Conservation (phyloP, 768 basidiomycete genomes). For the Tulasnella sp. region DNA sequence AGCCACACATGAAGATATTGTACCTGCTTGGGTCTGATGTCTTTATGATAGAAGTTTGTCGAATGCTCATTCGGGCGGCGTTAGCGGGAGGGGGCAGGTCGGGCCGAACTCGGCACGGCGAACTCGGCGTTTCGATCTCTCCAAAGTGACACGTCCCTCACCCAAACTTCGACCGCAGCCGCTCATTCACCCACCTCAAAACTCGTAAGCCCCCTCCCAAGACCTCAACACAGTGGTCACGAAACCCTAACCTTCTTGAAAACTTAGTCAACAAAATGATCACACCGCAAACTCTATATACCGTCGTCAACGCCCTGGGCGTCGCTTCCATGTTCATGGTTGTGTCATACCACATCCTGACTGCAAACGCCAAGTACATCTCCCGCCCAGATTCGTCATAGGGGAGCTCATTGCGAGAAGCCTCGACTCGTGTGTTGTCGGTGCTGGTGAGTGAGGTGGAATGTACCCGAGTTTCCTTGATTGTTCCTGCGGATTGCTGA, state of each 20-base stretch:
- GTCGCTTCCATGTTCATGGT: constrained; percentile 84
- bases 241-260: constrained; percentile 18
- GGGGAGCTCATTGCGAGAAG: neutral
- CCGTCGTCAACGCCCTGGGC: constrained; percentile 81
- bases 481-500: neutral
- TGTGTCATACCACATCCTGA: constrained; percentile 87
- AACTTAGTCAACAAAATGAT: constrained; percentile 58
- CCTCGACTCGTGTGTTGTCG: neutral
- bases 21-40: too few species aligned
- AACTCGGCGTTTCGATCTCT: neutral
- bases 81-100: too few species aligned
- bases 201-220: neutral
- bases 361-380: constrained; percentile 69
- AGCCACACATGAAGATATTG: too few species aligned
- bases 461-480: neutral
- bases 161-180: constrained; percentile 8
- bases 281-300: constrained; percentile 75
- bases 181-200: neutral
- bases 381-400: neutral
- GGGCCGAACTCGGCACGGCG: neutral
- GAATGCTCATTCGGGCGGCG: neutral
- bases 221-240: neutral
- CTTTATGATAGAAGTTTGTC: too few species aligned
- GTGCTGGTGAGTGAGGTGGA: neutral
- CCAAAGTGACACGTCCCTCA: neutral